phyloP scores from a whole-genome alignment of 768 basidiomycete species.

The Russula olivacea region DNA sequence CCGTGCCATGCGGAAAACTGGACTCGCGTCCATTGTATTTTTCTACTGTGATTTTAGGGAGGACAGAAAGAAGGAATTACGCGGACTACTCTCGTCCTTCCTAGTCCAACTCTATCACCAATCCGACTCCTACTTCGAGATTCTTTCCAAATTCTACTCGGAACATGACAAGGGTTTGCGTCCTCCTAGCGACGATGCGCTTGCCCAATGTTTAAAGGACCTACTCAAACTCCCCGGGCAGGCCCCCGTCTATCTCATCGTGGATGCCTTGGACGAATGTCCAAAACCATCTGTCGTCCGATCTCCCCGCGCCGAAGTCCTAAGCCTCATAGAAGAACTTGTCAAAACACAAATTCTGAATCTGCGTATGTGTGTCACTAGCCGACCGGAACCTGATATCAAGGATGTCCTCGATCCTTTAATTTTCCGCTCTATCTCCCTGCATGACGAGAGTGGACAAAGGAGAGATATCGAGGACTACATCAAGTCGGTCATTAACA shows the following conservation, averaged over 20 bases:
- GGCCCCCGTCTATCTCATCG: not conserved
- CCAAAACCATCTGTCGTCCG: not conserved
- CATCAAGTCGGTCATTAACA: not conserved
- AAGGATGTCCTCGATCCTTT: not conserved
- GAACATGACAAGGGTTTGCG: not conserved
- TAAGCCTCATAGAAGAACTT: not conserved
- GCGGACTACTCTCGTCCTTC: not conserved
- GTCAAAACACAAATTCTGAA: not conserved
- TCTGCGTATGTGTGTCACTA: not conserved
- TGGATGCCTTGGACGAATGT: not conserved
- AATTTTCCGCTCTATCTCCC: not conserved
- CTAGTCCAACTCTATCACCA: not conserved
- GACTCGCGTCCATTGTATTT: not conserved
- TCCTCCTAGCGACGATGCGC: not conserved
- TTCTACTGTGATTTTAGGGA: not conserved
- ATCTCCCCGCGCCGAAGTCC: not conserved
- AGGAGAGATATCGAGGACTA: not conserved
- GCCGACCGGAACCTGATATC: not conserved
- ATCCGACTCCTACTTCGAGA: not conserved
- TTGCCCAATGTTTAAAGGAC: not conserved
- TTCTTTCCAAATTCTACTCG: not conserved
- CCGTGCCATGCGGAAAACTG: not conserved
- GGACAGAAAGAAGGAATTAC: not conserved
- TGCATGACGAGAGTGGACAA: not conserved
- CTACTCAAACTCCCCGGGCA: not conserved